Evolutionary conservation across 2,329 filamentous ascomycete genomes (phyloP).

Genomic region (Hypoxylon rubiginosum): DNA sequence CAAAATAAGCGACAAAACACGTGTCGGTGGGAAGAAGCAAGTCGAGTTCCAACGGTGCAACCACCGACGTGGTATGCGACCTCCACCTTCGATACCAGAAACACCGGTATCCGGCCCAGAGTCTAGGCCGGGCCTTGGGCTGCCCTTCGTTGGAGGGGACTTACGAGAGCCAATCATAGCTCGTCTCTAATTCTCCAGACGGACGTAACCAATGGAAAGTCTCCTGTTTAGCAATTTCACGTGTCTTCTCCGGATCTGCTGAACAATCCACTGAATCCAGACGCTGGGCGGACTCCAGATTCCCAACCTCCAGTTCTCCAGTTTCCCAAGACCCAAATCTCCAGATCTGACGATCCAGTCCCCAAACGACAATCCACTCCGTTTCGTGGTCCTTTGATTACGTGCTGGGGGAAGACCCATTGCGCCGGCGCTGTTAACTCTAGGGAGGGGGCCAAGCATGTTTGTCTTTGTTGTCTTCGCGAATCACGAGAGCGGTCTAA

Average conservation of each 20-base stretch:
- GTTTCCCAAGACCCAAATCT: slow-evolving; percentile 7
- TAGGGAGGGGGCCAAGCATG: slow-evolving; percentile 7
- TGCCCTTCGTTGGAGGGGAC: neutral
- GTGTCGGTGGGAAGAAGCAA: slow-evolving; percentile 30
- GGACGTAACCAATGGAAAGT: no score
- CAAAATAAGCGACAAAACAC: slow-evolving; percentile 33
- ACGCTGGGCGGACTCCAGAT: neutral
- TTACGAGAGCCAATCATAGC: slow-evolving; percentile 25
- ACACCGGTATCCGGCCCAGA: slow-evolving; percentile 12
- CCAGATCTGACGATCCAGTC: neutral
- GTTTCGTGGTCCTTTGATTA: slow-evolving; percentile 3
- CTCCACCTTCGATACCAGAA: slow-evolving; percentile 5
- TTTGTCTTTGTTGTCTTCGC: slow-evolving; percentile 18
- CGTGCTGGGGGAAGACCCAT: slow-evolving; percentile 18
- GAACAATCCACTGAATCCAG: slow-evolving; percentile 5
- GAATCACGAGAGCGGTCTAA: slow-evolving; percentile 6
- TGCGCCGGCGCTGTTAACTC: slow-evolving; percentile 17
- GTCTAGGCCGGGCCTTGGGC: slow-evolving; percentile 21
- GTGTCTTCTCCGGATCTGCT: slow-evolving; percentile 25
- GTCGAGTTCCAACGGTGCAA: slow-evolving; percentile 27
- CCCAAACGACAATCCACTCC: slow-evolving; percentile 17
- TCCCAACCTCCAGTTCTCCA: slow-evolving; percentile 15
- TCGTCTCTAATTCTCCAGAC: slow-evolving; percentile 21
- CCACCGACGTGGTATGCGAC: slow-evolving; percentile 19
- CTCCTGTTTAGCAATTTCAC: slow-evolving; percentile 7